Percentiles rank a stretch among this genome's conserved stretches.
phyloP scores from a whole-genome alignment of 768 basidiomycete species.

The Mycena leptocephala region DNA sequence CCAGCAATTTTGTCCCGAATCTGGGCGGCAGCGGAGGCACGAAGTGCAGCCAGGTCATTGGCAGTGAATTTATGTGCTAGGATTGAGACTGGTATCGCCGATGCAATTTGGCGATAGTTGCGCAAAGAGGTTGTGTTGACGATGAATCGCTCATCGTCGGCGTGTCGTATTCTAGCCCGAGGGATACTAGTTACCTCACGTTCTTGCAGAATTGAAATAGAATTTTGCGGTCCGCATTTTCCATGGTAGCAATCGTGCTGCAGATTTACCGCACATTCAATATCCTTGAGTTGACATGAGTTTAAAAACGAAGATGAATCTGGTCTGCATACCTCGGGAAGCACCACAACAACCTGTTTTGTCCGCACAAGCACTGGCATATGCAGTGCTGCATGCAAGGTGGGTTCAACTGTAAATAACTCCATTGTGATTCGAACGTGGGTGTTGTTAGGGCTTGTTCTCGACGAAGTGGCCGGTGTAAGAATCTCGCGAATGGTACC shows the following conservation, averaged over 20 bases:
- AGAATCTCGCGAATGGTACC: constrained; percentile 21
- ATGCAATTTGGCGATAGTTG: constrained; percentile 28
- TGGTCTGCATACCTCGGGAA: not conserved
- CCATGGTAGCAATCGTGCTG: constrained; percentile 35
- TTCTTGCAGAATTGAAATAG: constrained; percentile 21
- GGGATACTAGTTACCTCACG: constrained; percentile 14
- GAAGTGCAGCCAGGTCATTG: not conserved
- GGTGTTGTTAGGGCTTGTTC: not conserved
- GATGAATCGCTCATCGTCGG: constrained; percentile 21
- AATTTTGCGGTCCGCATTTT: constrained; percentile 6
- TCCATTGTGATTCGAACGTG: not conserved
- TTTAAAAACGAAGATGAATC: constrained; percentile 5
- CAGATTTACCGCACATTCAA: constrained; percentile 32
- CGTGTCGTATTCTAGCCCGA: constrained; percentile 15
- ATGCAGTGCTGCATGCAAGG: not conserved
- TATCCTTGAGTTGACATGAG: constrained; percentile 22
- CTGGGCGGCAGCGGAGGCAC: constrained; percentile 4
- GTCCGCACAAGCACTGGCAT: not conserved
- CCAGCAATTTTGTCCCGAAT: not conserved
- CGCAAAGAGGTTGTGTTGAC: constrained; percentile 38
- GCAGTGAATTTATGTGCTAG: not conserved
- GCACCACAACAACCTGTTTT: not conserved
- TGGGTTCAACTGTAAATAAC: not conserved
- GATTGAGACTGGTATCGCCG: not conserved
- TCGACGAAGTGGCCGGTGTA: not conserved